Conservation (phyloP, 2,329 filamentous ascomycete genomes). For the Claviceps lovelessii region DNA sequence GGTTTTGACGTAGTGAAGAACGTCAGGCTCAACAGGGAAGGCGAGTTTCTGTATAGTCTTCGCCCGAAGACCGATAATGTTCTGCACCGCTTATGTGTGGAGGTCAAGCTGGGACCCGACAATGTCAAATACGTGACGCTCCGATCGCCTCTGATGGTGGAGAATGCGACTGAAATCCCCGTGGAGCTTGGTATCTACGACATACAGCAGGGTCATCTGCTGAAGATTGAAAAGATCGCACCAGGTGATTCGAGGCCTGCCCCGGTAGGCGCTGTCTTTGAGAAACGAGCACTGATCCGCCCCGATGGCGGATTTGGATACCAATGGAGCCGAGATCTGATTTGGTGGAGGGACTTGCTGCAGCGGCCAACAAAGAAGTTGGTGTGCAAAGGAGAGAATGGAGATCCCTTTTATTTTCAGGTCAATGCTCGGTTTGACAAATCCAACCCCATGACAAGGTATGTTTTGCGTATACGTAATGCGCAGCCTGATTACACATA, state of each 20-base stretch:
- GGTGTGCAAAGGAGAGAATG: constrained; percentile 74
- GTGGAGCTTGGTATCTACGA: constrained; percentile 89
- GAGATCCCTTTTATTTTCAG: constrained; percentile 93
- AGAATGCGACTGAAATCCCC: constrained; percentile 94
- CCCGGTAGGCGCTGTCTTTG: constrained; percentile 79
- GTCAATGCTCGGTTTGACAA: constrained; percentile 76
- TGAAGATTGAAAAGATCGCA: constrained; percentile 95
- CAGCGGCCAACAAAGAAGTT: constrained; percentile 74
- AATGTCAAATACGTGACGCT: constrained; percentile 98
- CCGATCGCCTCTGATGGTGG: constrained; percentile 76
- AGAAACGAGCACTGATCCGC: constrained; percentile 75
- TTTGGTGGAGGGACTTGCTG: constrained; percentile 88
- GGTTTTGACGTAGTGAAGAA: constrained; percentile 84
- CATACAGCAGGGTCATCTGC: constrained; percentile 68
- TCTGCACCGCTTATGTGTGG: constrained; percentile 79
- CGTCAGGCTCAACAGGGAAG: constrained; percentile 84
- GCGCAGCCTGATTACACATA: neutral
- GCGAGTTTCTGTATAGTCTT: constrained; percentile 78
- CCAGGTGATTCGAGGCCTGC: constrained; percentile 82
- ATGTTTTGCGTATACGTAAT: constrained; percentile 16
- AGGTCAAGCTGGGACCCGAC: constrained; percentile 78
- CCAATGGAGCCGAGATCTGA: constrained; percentile 75
- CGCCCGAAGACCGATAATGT: constrained; percentile 76
- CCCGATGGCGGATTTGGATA: constrained; percentile 96
- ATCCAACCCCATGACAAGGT: constrained; percentile 67